A percentile compares a stretch with the other conserved stretches of the same genome.
Evolutionary conservation across 2,329 filamentous ascomycete genomes (phyloP).

Genomic region (Thermochaetoides dissita): DNA sequence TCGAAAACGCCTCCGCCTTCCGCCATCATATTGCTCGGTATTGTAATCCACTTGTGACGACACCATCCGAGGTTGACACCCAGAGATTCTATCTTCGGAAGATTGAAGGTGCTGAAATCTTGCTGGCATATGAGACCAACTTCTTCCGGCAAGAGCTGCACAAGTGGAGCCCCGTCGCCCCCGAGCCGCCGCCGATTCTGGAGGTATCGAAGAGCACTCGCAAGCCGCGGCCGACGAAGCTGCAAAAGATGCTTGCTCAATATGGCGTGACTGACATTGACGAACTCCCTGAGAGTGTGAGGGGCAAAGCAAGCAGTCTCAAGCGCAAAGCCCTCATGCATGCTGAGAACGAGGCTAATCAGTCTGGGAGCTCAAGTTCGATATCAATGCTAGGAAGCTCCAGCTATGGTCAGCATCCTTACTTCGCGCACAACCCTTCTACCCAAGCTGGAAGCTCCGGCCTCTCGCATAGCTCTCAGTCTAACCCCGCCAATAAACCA

Average conservation of each 20-base stretch:
- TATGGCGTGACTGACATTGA: conserved; percentile 83
- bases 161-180: conserved; percentile 84
- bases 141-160: conserved; percentile 93
- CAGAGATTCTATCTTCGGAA: conserved; percentile 94
- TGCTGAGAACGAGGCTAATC: conserved; percentile 24
- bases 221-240: conserved; percentile 90
- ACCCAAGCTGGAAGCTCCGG: conserved; percentile 26
- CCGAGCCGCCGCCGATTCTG: conserved; percentile 69
- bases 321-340: conserved; percentile 54
- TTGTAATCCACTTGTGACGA: conserved; percentile 69
- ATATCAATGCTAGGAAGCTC: conserved; percentile 20
- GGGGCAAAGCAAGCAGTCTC: conserved; percentile 60
- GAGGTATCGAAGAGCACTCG: conserved; percentile 82
- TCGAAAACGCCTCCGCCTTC: conserved; percentile 72
- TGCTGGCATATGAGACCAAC: conserved; percentile 88
- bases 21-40: conserved; percentile 67
- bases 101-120: conserved; percentile 89
- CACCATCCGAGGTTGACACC: conserved; percentile 72
- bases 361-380: conserved; percentile 9
- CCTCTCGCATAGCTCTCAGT: conserved; percentile 16
- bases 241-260: conserved; percentile 85
- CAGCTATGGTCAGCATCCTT: conserved; percentile 21
- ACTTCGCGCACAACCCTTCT: conserved; percentile 21
- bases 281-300: conserved; percentile 70
- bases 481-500: no score